Conservation (phyloP, 139 green algal genomes). For the Picochlorum costavermella region DNA sequence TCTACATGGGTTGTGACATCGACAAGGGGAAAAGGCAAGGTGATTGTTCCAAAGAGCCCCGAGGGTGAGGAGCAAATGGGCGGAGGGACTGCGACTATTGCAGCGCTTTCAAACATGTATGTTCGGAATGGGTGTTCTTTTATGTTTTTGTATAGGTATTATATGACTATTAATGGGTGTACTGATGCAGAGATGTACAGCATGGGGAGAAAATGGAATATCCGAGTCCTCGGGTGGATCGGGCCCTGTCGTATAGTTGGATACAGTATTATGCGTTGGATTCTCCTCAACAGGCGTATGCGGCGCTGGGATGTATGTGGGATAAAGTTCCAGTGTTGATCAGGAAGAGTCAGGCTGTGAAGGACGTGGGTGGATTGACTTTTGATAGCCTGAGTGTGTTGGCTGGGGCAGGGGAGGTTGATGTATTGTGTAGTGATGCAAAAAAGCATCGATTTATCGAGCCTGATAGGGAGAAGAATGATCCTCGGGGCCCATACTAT, state of each 20-base stretch:
- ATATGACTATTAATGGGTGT: not conserved
- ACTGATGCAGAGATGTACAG: conserved; percentile 21
- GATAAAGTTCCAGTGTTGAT: conserved; percentile 16
- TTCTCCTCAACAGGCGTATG: conserved; percentile 13
- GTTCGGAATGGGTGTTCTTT: not conserved
- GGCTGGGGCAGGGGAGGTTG: conserved; percentile 7
- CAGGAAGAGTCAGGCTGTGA: conserved; percentile 8
- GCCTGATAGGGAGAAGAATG: conserved; percentile 43
- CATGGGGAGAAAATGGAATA: conserved; percentile 24
- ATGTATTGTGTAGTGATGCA: conserved; percentile 35
- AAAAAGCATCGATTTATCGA: conserved; percentile 42
- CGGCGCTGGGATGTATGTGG: conserved; percentile 16
- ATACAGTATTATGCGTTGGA: conserved; percentile 19
- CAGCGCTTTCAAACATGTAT: not conserved
- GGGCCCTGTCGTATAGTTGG: conserved; percentile 9
- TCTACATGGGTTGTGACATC: too few species aligned
- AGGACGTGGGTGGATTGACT: not conserved
- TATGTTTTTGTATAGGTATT: not conserved
- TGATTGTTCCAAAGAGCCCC: too few species aligned
- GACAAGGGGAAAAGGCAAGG: too few species aligned
- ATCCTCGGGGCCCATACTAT: conserved; percentile 38
- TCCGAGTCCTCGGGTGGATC: conserved; percentile 15
- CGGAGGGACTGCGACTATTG: not conserved
- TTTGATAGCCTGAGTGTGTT: too few species aligned
- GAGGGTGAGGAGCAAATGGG: too few species aligned